These are phyloP conservation scores for Poa annua DNA, from an alignment of 176 grass and related monocot species.

Conservation along the genomic window DNA sequence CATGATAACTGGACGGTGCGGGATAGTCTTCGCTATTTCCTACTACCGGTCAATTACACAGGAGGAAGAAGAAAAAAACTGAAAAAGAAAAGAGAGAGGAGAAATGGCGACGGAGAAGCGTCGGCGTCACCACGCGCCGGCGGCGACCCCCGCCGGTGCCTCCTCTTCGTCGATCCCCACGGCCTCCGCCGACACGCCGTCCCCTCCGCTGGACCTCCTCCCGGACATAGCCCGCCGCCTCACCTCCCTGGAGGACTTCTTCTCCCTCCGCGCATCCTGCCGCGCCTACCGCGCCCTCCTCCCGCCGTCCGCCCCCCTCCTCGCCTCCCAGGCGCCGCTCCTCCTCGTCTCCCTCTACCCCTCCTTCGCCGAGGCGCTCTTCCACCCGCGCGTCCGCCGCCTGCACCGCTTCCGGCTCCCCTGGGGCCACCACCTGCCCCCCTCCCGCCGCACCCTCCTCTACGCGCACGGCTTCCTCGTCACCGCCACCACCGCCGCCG, in stretches of 20 bases:
- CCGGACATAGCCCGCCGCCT: slow-evolving; percentile 55
- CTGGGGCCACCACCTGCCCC: slow-evolving; percentile 45
- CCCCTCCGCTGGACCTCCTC: slow-evolving; percentile 52
- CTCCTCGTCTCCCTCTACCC: slow-evolving; percentile 58
- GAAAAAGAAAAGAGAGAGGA: not conserved
- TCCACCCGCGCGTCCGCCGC: slow-evolving; percentile 50
- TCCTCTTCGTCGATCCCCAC: slow-evolving; percentile 7
- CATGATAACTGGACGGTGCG: not conserved
- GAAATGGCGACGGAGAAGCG: slow-evolving; percentile 55
- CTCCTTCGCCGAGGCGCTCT: slow-evolving; percentile 64
- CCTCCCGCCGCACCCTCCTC: slow-evolving; percentile 49
- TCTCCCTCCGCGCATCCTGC: slow-evolving; percentile 58
- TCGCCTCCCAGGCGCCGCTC: slow-evolving; percentile 59
- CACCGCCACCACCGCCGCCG: slow-evolving; percentile 52
- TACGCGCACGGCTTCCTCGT: slow-evolving; percentile 69
- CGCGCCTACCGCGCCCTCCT: slow-evolving; percentile 50
- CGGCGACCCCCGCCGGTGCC: not conserved
- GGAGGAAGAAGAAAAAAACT: not conserved
- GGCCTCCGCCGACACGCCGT: slow-evolving; percentile 27
- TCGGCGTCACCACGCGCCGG: slow-evolving; percentile 21
- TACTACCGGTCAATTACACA: not conserved
- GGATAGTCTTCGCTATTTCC: not conserved
- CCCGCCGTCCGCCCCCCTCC: slow-evolving; percentile 35
- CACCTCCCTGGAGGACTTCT: slow-evolving; percentile 66
- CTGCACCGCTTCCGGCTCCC: slow-evolving; percentile 62